Evolutionary conservation across 441 rosid species (phyloP), one percentile per base, ranked within the genome.

Genomic region (Sinapis alba): DNA sequence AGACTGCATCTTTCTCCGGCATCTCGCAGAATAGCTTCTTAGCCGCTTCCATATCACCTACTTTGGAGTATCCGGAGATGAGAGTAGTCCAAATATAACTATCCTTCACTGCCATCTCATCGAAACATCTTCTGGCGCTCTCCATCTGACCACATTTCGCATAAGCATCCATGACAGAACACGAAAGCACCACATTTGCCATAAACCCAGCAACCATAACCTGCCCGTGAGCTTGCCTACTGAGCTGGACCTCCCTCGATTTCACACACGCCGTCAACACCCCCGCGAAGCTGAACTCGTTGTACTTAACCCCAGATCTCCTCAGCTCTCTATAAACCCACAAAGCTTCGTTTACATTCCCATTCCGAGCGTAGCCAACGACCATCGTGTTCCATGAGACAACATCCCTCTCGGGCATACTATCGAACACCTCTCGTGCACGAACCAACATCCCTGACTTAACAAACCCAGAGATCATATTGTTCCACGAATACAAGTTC

Each of bases 351-450:
- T 30, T 58, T 11, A 28, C 65, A 61, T 59, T 43, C 73, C 95
- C 88, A 20, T 71, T 60, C 62, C 80, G 76, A 1, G 87, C 90
- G 67, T 86, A 83, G 18, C 86, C 95, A 19, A 91, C 70, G 30
- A 94, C 83, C 95, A 94, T 89, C 0, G 91, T 86, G 59, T 91
- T 94, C 97, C 96, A 90, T 0, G 96, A 90, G 21, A 91, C 88
- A 6, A 85, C 84, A 73, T 91, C 97, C 62, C 78, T 85, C 75
- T 85, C 85, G 0, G 84, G 87, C 98, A 94, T 94, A 79, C 63
- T 72, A 70, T 91, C 91, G 61, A 90, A 93, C 81, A 93, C 8
- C 56, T 38, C 71, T 38, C 86, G 82, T 59, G 97, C 94, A 15
- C 81, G 83, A 28, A 70, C 78, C 75, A 87, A 36, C 87, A 78